Conservation (phyloP, 2,329 filamentous ascomycete species). For the Coniochaeta sp. region DNA sequence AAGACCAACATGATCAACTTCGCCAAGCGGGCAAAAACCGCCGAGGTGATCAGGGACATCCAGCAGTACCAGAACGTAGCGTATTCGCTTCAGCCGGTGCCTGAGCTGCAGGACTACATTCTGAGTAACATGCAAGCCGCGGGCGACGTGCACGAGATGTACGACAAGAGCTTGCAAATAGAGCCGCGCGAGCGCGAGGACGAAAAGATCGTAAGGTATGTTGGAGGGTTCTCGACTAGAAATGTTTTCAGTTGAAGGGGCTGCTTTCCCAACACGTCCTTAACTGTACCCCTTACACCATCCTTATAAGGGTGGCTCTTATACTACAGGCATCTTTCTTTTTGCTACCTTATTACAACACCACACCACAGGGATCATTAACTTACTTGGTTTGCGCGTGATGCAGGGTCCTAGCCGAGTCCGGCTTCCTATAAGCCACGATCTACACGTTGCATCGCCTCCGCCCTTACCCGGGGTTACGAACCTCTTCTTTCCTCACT, state of each 20-base stretch:
- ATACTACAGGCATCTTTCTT: slow-evolving; percentile 3
- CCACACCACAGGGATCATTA: slow-evolving; percentile 3
- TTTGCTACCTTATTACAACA: slow-evolving; percentile 5
- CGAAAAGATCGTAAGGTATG: slow-evolving; percentile 98
- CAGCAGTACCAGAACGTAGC: slow-evolving; percentile 98
- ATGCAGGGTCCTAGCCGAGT: slow-evolving; percentile 51
- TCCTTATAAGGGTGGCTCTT: background rate
- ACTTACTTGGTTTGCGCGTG: slow-evolving; percentile 14
- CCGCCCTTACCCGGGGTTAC: background rate
- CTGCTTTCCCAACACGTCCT: slow-evolving; percentile 10
- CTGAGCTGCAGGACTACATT: slow-evolving; percentile 94
- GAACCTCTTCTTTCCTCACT: background rate
- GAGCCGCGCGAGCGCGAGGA: slow-evolving; percentile 96
- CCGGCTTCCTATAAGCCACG: slow-evolving; percentile 45
- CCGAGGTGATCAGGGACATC: slow-evolving; percentile 96
- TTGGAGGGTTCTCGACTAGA: slow-evolving; percentile 17
- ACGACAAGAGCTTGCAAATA: slow-evolving; percentile 88
- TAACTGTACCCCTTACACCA: slow-evolving; percentile 7
- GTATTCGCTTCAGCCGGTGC: slow-evolving; percentile 84
- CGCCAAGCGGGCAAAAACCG: slow-evolving; percentile 94
- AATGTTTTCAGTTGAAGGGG: slow-evolving; percentile 15
- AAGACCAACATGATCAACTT: slow-evolving; percentile 98
- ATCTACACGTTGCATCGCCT: background rate
- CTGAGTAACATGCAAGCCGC: slow-evolving; percentile 92
- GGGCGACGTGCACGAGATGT: slow-evolving; percentile 98